Conservation (phyloP, 805 yeast genomes). For the Ogataea nonfermentans region DNA sequence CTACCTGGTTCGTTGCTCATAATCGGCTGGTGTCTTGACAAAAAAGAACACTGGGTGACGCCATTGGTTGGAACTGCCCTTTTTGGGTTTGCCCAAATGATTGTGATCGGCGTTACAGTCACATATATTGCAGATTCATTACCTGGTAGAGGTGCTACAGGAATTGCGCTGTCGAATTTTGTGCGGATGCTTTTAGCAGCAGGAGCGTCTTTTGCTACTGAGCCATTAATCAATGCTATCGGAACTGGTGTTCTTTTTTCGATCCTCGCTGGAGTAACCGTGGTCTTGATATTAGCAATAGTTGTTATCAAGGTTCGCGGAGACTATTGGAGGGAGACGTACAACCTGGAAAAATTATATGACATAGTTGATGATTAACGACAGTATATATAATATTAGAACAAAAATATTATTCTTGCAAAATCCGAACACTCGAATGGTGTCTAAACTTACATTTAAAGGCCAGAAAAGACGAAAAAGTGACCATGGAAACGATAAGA, state of each 20-base stretch:
- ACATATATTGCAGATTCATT: slow-evolving; percentile 81
- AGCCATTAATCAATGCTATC: slow-evolving; percentile 64
- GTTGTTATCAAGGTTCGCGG: slow-evolving; percentile 53
- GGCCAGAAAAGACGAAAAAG: slow-evolving; percentile 28
- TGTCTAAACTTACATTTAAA: slow-evolving; percentile 33
- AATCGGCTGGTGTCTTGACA: slow-evolving; percentile 80
- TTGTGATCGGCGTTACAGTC: slow-evolving; percentile 75
- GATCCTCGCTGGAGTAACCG: slow-evolving; percentile 59
- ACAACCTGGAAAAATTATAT: slow-evolving; percentile 56
- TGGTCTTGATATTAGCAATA: slow-evolving; percentile 42
- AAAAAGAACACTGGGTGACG: slow-evolving; percentile 66
- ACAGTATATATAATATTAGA: background rate
- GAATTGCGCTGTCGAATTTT: slow-evolving; percentile 79
- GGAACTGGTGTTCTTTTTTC: slow-evolving; percentile 71
- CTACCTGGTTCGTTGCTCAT: slow-evolving; percentile 66
- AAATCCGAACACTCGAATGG: slow-evolving; percentile 25
- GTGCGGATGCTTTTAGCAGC: slow-evolving; percentile 75
- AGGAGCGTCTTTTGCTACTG: slow-evolving; percentile 68
- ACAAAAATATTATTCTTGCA: slow-evolving; percentile 1
- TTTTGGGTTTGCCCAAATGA: slow-evolving; percentile 82
- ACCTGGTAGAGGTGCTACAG: slow-evolving; percentile 88
- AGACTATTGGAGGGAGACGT: slow-evolving; percentile 60
- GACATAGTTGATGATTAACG: slow-evolving; percentile 40
- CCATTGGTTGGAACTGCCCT: slow-evolving; percentile 81
- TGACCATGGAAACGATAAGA: slow-evolving; percentile 4